Evolutionary conservation across 768 basidiomycete genomes (phyloP).

Genomic region (Boletus pseudo-olivaceus): DNA sequence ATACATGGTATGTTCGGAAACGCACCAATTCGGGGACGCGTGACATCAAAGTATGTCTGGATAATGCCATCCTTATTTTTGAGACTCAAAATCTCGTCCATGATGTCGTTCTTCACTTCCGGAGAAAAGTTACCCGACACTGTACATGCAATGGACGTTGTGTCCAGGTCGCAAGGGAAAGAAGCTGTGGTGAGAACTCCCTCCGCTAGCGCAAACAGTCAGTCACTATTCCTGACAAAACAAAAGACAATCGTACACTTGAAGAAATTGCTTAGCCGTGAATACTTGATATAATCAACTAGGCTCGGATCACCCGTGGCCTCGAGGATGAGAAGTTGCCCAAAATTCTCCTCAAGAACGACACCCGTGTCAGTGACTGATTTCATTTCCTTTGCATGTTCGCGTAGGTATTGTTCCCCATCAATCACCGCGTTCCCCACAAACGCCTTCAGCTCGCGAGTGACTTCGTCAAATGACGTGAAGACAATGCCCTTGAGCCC

Average conservation of each 20-base stretch:
- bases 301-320: slow-evolving; percentile 14
- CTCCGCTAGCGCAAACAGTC: slow-evolving; percentile 1
- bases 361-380: no score
- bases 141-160: slow-evolving; percentile 18
- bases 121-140: slow-evolving; percentile 10
- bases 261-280: slow-evolving; percentile 12
- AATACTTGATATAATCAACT: slow-evolving; percentile 17
- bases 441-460: slow-evolving; percentile 10
- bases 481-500: no score
- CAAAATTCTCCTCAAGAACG: no score
- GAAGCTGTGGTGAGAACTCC: slow-evolving; percentile 8
- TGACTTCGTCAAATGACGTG: slow-evolving; percentile 15
- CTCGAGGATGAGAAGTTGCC: slow-evolving; percentile 23
- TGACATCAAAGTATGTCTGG: slow-evolving; percentile 18
- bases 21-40: slow-evolving; percentile 21
- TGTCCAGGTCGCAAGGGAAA: slow-evolving; percentile 20
- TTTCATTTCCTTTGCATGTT: no score
- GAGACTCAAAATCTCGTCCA: no score
- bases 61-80: slow-evolving; percentile 24
- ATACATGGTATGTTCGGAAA: not conserved
- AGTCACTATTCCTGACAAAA: not conserved
- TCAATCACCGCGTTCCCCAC: slow-evolving; percentile 13
- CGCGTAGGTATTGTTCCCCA: no score
- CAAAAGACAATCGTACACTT: no score
- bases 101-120: no score